Evolutionary conservation across 768 basidiomycete species (phyloP).

Genomic region (Lyophyllum atratum): DNA sequence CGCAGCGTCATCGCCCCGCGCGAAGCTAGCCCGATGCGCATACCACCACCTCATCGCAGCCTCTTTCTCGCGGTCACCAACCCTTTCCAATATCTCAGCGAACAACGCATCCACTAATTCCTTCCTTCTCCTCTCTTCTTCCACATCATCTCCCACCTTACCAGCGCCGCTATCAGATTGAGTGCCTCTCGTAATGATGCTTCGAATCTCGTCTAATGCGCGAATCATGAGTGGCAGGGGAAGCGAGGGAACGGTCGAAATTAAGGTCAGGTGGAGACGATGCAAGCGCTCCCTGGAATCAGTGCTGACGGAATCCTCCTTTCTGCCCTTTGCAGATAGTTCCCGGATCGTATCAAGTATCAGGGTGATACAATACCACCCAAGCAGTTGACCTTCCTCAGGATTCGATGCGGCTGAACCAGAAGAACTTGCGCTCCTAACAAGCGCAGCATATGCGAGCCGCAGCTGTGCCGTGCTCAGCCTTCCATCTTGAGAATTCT

Average conservation of each 20-base stretch:
- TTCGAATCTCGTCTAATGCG: constrained; percentile 51
- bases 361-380: constrained; percentile 67
- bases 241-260: constrained; percentile 66
- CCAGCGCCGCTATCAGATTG: constrained; percentile 21
- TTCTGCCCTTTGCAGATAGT: constrained; percentile 24
- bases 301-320: constrained; percentile 19
- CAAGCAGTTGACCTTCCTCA: constrained; percentile 44
- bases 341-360: constrained; percentile 50
- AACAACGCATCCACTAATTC: constrained; percentile 62
- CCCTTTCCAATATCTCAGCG: constrained; percentile 60
- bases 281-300: constrained; percentile 37
- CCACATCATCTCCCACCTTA: constrained; percentile 9
- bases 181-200: constrained; percentile 30
- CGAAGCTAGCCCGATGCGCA: constrained; percentile 33
- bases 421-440: constrained; percentile 56
- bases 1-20: neutral
- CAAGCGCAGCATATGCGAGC: constrained; percentile 74
- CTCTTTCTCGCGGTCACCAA: constrained; percentile 72
- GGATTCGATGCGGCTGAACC: constrained; percentile 16
- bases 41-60: constrained; percentile 76
- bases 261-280: constrained; percentile 62
- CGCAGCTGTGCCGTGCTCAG: constrained; percentile 68
- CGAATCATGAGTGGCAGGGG: constrained; percentile 56
- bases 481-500: constrained; percentile 67
- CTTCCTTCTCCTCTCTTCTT: constrained; percentile 25